These are phyloP conservation scores for Penicillium rolfsii DNA, from an alignment of 2,329 filamentous ascomycete genomes.

Conservation along the genomic window DNA sequence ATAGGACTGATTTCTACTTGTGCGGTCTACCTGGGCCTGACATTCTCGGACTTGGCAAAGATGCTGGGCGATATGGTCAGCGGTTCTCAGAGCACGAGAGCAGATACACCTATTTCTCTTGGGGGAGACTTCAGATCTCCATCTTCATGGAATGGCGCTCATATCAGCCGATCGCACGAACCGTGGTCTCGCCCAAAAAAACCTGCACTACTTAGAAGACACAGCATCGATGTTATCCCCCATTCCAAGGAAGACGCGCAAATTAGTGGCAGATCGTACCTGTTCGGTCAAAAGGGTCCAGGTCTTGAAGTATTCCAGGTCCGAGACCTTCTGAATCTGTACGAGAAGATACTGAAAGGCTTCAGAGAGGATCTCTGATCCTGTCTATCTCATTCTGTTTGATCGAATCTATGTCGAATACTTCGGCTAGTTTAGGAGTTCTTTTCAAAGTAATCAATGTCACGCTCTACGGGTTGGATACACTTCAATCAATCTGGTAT, in stretches of 20 bases:
- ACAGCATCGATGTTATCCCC: background rate
- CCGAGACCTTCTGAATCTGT: background rate
- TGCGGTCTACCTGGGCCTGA: conserved; percentile 15
- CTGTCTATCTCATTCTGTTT: too few relatives aligned
- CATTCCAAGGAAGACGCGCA: background rate
- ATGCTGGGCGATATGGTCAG: background rate
- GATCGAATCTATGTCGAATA: background rate
- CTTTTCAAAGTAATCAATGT: background rate
- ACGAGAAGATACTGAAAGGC: background rate
- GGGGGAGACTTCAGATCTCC: background rate
- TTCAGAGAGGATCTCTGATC: background rate
- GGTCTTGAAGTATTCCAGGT: background rate
- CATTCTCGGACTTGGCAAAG: conserved; percentile 13
- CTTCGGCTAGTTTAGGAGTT: background rate
- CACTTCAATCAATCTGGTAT: too few relatives aligned
- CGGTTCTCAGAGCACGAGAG: background rate
- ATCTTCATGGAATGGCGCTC: background rate
- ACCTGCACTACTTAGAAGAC: background rate
- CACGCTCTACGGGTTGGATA: background rate
- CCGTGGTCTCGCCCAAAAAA: background rate
- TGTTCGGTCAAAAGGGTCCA: background rate
- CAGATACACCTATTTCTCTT: too few relatives aligned
- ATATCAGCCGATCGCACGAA: background rate
- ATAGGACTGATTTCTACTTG: conserved; percentile 19
- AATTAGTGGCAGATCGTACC: background rate